phyloP scores from a whole-genome alignment of 179 eudicot species.

The Nepenthes alata region DNA sequence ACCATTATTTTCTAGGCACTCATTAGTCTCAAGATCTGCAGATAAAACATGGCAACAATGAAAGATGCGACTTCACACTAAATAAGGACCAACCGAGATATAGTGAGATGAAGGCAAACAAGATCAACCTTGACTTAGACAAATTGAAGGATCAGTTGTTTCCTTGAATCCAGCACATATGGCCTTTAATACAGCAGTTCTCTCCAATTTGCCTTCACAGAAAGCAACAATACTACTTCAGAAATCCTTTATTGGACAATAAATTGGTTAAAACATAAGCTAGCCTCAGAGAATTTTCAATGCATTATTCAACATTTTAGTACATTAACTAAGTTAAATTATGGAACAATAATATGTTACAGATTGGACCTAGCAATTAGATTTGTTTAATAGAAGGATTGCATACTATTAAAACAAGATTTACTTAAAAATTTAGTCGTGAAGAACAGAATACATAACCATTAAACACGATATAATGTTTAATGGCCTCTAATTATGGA shows the following conservation, averaged over 20 bases:
- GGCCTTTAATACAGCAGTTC: conserved; percentile 57
- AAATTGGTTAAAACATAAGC: no score
- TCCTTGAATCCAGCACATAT: conserved; percentile 73
- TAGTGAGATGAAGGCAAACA: not conserved
- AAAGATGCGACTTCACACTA: no score
- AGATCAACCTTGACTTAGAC: conserved; percentile 43
- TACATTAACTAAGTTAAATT: no score
- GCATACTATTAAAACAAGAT: no score
- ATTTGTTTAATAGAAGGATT: no score
- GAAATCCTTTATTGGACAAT: no score
- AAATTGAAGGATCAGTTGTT: conserved; percentile 55
- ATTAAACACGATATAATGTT: no score
- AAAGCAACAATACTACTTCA: conserved; percentile 5
- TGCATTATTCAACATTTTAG: no score
- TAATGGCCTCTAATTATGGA: no score
- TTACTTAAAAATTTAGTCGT: no score
- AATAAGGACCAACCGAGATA: not conserved
- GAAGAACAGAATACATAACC: no score
- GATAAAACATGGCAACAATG: not conserved
- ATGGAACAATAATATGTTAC: not conserved
- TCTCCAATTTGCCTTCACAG: conserved; percentile 59
- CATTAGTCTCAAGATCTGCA: conserved; percentile 61
- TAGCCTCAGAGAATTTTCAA: no score
- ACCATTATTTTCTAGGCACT: conserved; percentile 58
- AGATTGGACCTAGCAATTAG: not conserved